phyloP scores from a whole-genome alignment of 148 eudicot genomes.

The Diospyros kaki region DNA sequence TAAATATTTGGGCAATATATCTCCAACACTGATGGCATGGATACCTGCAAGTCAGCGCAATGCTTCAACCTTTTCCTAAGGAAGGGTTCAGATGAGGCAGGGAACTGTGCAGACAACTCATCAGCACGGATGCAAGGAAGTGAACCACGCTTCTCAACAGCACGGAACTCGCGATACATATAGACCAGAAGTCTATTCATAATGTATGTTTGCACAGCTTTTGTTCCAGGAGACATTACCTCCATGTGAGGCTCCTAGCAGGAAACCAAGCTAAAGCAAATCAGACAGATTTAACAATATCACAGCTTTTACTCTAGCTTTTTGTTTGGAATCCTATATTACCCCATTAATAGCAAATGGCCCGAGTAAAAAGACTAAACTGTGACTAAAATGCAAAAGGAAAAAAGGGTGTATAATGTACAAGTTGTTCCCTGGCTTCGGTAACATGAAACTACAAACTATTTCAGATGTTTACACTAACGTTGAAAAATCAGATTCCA shows the following conservation, averaged over 20 bases:
- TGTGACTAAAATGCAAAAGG: background rate
- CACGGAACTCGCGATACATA: slow-evolving; percentile 85
- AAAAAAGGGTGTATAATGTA: background rate
- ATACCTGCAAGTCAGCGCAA: slow-evolving; percentile 91
- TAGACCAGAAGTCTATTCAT: slow-evolving; percentile 83
- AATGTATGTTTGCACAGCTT: slow-evolving; percentile 57
- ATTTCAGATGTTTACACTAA: no score
- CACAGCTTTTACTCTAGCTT: background rate
- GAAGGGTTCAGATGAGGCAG: slow-evolving; percentile 61
- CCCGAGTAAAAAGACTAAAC: slow-evolving; percentile 1
- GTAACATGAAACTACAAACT: no score
- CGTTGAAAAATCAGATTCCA: no score
- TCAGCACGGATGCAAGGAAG: slow-evolving; percentile 77
- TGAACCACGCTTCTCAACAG: slow-evolving; percentile 67
- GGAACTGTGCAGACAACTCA: slow-evolving; percentile 76
- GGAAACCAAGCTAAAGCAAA: slow-evolving; percentile 16
- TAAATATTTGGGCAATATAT: background rate
- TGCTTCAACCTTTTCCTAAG: slow-evolving; percentile 83
- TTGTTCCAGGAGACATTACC: slow-evolving; percentile 87
- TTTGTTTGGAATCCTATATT: background rate
- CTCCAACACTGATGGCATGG: background rate
- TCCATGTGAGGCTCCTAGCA: slow-evolving; percentile 93
- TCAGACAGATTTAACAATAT: slow-evolving; percentile 5
- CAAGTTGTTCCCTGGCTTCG: background rate
- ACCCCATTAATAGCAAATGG: background rate